Base-by-base conservation (phyloP, 2,329 filamentous ascomycete genomes). In the Fonsecaea pedrosoi region DNA sequence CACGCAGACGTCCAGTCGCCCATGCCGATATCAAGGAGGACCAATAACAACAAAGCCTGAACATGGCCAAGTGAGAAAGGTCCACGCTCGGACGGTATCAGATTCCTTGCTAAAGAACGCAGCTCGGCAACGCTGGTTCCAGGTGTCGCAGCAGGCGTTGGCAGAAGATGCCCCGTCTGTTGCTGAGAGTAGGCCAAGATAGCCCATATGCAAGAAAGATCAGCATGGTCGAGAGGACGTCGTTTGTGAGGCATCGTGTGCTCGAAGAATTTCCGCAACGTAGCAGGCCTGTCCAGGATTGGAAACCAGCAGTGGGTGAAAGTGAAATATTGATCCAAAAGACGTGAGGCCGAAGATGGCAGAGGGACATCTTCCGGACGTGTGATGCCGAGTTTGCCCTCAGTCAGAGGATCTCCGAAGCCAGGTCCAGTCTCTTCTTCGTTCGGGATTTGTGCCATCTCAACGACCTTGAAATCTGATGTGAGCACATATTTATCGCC, bases 251-350 rank as follows among this genome's bases (percentile, higher is more conserved):
- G 25, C 59, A 57, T 65, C 12, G 77, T 54, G 82, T 82, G 72
- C 6, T 82, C 79, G 72, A 87, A 87, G n/a, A 83, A 85, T 3
- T 82, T 78, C 64, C 84, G 84, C 15, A 87, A 76, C 8, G 87
- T 80, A 64, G 84, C 82, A 69, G 87, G 83, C 72, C 86, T 87
- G 57, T 86, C 83, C 32, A 84, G 79, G n/a, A 88, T 82, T 0
- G 86, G 86, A 35, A 88, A 81, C 86, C 86, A 88, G 32, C 82
- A 82, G 70, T 88, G 85, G 0, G 84, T 86, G 63, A 83, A 82
- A 0, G 84, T 81, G 69, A 87, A 87, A 70, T 87, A 88, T 10
- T 83, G 78, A 71, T 87, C 85, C 40, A 88, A 76, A 6, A 87
- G 75, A 15, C 79, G 78, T 74, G 85, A 85, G 8, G 84, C 80